phyloP scores from a whole-genome alignment of 1,284 basidiomycete genomes.

The Fistulinella cinereoalba region DNA sequence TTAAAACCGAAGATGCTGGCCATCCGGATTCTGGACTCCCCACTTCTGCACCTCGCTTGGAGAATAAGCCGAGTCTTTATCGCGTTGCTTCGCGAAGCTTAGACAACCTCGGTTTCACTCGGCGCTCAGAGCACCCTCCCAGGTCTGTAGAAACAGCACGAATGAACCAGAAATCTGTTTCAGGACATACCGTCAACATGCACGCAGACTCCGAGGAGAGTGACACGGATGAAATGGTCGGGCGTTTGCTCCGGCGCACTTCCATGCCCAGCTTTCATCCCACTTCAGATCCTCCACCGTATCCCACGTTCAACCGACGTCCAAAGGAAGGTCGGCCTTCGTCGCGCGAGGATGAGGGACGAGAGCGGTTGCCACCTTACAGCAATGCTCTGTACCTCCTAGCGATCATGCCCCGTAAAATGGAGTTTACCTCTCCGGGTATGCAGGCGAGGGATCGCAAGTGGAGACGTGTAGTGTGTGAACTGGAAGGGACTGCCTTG shows the following conservation, averaged over 20 bases:
- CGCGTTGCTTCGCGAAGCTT: slow-evolving; percentile 49
- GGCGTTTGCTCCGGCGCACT: slow-evolving; percentile 27
- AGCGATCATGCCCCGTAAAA: slow-evolving; percentile 86
- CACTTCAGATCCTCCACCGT: slow-evolving; percentile 34
- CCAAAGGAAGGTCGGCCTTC: slow-evolving; percentile 19
- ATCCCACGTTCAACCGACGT: slow-evolving; percentile 31
- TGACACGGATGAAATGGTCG: slow-evolving; percentile 22
- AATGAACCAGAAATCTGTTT: slow-evolving; percentile 12
- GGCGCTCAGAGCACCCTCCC: slow-evolving; percentile 12
- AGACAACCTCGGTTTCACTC: slow-evolving; percentile 38
- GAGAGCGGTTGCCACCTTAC: slow-evolving; percentile 80
- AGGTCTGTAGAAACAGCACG: slow-evolving; percentile 15
- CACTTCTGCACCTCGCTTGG: slow-evolving; percentile 7
- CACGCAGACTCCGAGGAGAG: slow-evolving; percentile 24
- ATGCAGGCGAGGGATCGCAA: slow-evolving; percentile 87
- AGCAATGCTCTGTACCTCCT: slow-evolving; percentile 82
- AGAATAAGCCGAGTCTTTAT: slow-evolving; percentile 26
- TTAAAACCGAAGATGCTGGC: slow-evolving; percentile 1
- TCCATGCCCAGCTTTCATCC: slow-evolving; percentile 37
- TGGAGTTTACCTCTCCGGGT: slow-evolving; percentile 88
- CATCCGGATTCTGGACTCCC: slow-evolving; percentile 5
- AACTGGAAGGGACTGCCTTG: slow-evolving; percentile 90
- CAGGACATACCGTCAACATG: slow-evolving; percentile 10
- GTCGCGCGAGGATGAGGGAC: slow-evolving; percentile 55
- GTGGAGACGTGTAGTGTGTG: slow-evolving; percentile 88